Base-by-base conservation (phyloP, 164 flowering plant genomes). In the Piper betle region DNA sequence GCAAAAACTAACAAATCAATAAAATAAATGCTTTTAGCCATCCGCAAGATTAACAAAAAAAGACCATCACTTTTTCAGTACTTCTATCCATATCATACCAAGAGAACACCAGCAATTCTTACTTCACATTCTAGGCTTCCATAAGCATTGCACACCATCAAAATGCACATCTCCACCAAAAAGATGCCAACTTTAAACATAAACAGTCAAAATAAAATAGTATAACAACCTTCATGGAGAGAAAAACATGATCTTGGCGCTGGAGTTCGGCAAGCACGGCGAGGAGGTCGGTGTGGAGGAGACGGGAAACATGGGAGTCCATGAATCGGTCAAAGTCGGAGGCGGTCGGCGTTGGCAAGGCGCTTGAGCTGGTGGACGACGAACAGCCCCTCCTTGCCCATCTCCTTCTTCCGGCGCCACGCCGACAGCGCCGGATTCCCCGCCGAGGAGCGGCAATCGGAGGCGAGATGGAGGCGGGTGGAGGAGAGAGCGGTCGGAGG, bases 381-480 rank as follows among this genome's bases (percentile, higher is more conserved):
- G 33, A 84, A 71, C 15, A 93, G 52, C 1, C 95, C 97, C 61
- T 93, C 99, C 66, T 93, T 93, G 18, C 92, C 82, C 79, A 93
- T 78, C 73, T 88, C 96, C 62, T 90, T 93, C 81, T 85, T 93
- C 55, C 94, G 69, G 64, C 97, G 80, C 99, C 99, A 90, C 75
- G 90, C 86, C 38, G 99, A 93, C 54, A 93, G 63, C 71, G 94
- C 84, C 0, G 96, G 88, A 46, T 77, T 80, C n/a, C 90, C 77
- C 10, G 85, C 79, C 16, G 75, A 9, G 52, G 19, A 20, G 20
- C 39, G 11, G 63, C 67, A 48, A 69, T 53, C 54, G 16, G 63
- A 16, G 12, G 62, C 37, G 15, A 19, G 2, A 42, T 6, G 11
- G 46, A 10, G 9, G 46, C 9, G 11, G 46, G 46, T 0, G 2